These are phyloP conservation scores for Tuber melanosporum DNA, from an alignment of 495 filamentous ascomycete genomes.

Conservation along the genomic window DNA sequence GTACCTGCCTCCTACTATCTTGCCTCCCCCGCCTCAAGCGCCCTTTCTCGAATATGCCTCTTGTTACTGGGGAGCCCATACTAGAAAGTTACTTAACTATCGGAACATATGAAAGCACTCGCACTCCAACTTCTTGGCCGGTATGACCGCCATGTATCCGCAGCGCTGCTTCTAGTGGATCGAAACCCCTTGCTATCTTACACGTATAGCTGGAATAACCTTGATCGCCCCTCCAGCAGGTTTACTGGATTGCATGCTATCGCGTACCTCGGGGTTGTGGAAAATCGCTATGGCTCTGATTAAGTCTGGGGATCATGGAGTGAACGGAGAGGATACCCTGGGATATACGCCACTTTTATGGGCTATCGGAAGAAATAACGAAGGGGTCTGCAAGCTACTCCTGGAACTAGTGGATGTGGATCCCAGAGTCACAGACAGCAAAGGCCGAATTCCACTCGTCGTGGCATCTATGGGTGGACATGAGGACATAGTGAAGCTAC, in stretches of 20 bases:
- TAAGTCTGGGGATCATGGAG: background rate
- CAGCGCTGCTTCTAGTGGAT: background rate
- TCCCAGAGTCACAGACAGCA: no score
- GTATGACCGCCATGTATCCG: background rate
- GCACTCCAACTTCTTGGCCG: background rate
- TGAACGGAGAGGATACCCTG: background rate
- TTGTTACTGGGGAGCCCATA: background rate
- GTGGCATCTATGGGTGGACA: no score
- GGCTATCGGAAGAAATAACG: background rate
- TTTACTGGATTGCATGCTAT: background rate
- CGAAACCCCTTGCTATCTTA: no score
- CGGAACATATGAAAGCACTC: background rate
- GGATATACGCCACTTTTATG: background rate
- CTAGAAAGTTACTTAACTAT: background rate
- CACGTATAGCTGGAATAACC: no score
- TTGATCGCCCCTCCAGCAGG: background rate
- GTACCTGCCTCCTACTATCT: background rate
- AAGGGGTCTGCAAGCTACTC: background rate
- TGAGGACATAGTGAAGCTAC: no score
- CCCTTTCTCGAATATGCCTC: slow-evolving; percentile 1
- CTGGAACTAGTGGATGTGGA: no score
- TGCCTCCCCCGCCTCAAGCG: background rate
- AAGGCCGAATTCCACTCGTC: no score
- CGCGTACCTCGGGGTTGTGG: background rate
- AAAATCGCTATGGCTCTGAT: background rate